Percentiles rank a stretch among this genome's conserved stretches.
phyloP scores from a whole-genome alignment of 73 alveolate species.

The Paramecium sexaurelia region DNA sequence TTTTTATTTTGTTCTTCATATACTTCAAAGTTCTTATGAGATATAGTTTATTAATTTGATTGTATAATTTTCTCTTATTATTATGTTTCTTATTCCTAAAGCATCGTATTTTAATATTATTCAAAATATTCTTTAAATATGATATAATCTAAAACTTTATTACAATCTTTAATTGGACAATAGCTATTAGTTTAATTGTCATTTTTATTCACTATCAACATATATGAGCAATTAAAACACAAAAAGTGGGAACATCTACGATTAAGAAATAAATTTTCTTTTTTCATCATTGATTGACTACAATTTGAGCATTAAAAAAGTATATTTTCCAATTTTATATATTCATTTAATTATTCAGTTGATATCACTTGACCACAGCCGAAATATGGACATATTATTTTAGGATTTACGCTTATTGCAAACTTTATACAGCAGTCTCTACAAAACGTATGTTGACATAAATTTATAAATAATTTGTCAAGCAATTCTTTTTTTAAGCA shows the following conservation, averaged over 20 bases:
- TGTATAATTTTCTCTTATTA: too few relatives aligned
- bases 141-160: not conserved
- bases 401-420: not conserved
- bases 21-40: too few relatives aligned
- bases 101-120: not conserved
- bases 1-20: not conserved
- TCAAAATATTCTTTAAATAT: not conserved
- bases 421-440: not conserved
- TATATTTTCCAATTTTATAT: not conserved
- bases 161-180: not conserved
- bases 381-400: not conserved
- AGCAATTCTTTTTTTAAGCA: too few relatives aligned
- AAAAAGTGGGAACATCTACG: not conserved
- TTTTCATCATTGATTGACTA: not conserved
- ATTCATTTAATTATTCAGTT: too few relatives aligned
- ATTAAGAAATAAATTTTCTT: not conserved
- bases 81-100: not conserved
- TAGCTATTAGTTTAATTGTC: fast-evolving
- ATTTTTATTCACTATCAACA: not conserved
- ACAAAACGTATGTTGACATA: not conserved
- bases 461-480: too few relatives aligned
- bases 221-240: not conserved
- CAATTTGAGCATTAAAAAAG: not conserved
- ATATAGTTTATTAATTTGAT: too few relatives aligned
- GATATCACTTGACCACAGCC: not conserved